These are phyloP conservation scores for Stenocarpella maydis DNA, from an alignment of 2,329 filamentous ascomycete genomes.

Conservation along the genomic window DNA sequence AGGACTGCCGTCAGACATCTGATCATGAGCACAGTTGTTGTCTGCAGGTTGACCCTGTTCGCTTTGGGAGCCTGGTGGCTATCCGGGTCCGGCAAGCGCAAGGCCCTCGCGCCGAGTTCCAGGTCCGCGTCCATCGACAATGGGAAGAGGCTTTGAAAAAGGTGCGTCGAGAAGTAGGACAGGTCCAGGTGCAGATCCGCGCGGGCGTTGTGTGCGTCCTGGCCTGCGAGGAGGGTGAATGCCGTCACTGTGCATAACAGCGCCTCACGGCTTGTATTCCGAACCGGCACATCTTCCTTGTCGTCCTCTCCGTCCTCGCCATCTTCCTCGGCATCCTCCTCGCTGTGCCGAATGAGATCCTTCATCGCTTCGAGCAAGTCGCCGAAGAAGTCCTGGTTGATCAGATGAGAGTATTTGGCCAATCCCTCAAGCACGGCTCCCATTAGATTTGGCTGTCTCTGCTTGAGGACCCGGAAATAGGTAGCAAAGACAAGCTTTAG, in stretches of 20 bases:
- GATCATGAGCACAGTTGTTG: constrained; percentile 90
- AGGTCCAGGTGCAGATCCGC: constrained; percentile 86
- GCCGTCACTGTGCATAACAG: constrained; percentile 96
- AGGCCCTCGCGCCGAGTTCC: constrained; percentile 78
- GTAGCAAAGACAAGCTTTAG: constrained; percentile 94
- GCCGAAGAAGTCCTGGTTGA: constrained; percentile 99
- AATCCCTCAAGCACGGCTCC: constrained; percentile 96
- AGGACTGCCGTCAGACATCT: constrained; percentile 85
- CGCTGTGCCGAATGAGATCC: constrained; percentile 84
- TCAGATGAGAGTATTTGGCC: constrained; percentile 92
- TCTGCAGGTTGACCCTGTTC: constrained; percentile 88
- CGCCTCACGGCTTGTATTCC: constrained; percentile 84
- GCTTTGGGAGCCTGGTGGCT: constrained; percentile 49
- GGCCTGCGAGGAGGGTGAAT: constrained; percentile 93
- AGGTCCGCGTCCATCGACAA: constrained; percentile 85
- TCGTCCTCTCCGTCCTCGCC: constrained; percentile 55
- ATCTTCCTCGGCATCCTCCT: constrained; percentile 59
- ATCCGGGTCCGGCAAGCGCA: constrained; percentile 74
- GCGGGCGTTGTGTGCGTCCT: constrained; percentile 88
- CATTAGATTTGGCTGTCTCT: constrained; percentile 83
- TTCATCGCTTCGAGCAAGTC: constrained; percentile 94
- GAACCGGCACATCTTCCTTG: constrained; percentile 57
- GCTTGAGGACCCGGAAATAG: constrained; percentile 94
- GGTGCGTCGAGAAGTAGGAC: constrained; percentile 92
- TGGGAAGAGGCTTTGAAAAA: constrained; percentile 85